Evolutionary conservation across 352 stramenopile genomes (phyloP).

Genomic region (Globisporangium mamillatum): DNA sequence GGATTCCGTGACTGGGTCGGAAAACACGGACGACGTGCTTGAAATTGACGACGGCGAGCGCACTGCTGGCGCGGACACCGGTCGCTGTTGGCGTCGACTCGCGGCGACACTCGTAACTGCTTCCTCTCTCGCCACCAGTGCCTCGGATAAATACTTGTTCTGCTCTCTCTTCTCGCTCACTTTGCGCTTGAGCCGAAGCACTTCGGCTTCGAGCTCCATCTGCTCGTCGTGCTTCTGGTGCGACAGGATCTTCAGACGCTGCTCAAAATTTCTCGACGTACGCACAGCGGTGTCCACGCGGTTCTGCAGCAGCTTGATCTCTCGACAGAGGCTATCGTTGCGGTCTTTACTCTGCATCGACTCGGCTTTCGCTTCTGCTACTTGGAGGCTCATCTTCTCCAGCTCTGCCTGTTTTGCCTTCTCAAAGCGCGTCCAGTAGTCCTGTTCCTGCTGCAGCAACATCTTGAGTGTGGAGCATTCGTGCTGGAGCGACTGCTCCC

Average conservation of each 20-base stretch:
- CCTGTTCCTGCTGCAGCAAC: constrained; percentile 47
- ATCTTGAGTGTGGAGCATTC: constrained; percentile 39
- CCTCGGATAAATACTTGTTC: constrained; percentile 55
- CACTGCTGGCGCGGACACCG: neutral
- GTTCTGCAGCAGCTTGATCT: constrained; percentile 43
- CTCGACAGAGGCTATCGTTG: constrained; percentile 31
- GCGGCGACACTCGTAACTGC: neutral
- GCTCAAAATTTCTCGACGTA: constrained; percentile 51
- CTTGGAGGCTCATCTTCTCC: constrained; percentile 29
- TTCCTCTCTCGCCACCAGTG: constrained; percentile 33
- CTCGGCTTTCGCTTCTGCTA: constrained; percentile 31
- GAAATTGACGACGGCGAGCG: constrained; percentile 6
- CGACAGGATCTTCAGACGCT: constrained; percentile 38
- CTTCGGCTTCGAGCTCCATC: constrained; percentile 30
- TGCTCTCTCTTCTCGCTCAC: constrained; percentile 56
- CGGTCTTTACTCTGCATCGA: constrained; percentile 29
- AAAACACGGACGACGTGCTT: constrained; percentile 14
- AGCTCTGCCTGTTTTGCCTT: constrained; percentile 24
- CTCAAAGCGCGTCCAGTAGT: constrained; percentile 38
- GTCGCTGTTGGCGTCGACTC: constrained; percentile 1
- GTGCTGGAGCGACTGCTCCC: constrained; percentile 25
- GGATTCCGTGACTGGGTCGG: constrained; percentile 11
- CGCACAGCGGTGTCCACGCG: constrained; percentile 47
- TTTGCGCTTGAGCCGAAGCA: constrained; percentile 39
- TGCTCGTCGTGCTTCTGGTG: constrained; percentile 42